A percentile compares a stretch with the other conserved stretches of the same genome.
Conservation (phyloP, 23 red algal genomes). For the Gracilaria caudata region DNA sequence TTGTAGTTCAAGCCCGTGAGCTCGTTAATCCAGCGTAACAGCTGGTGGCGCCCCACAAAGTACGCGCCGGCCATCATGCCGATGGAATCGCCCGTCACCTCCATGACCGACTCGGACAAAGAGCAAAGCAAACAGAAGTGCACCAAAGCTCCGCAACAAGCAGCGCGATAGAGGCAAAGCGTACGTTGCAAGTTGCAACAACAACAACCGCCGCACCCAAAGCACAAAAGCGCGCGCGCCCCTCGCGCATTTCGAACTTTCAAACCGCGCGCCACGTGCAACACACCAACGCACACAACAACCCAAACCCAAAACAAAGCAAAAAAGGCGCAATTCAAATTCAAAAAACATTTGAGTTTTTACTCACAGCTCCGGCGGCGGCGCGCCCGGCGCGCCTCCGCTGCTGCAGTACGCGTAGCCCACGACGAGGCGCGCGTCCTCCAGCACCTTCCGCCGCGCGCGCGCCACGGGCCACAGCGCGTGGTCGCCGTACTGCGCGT, state of each 20-base stretch:
- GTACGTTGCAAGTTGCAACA: too few relatives aligned
- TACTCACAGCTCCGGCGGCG: neutral
- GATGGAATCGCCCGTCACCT: slow-evolving; percentile 58
- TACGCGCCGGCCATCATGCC: slow-evolving; percentile 92
- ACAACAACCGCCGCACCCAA: too few relatives aligned
- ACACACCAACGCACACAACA: too few relatives aligned
- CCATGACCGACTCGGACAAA: neutral
- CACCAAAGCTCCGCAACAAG: neutral
- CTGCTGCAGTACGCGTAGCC: slow-evolving; percentile 70
- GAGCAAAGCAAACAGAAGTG: neutral
- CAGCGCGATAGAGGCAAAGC: too few relatives aligned
- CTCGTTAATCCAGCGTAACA: slow-evolving; percentile 94
- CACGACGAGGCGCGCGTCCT: slow-evolving; percentile 56
- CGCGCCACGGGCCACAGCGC: slow-evolving; percentile 60
- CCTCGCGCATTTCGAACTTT: neutral
- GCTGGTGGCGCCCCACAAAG: slow-evolving; percentile 75
- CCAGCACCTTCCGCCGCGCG: slow-evolving; percentile 51
- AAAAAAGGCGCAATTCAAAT: neutral
- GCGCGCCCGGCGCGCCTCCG: neutral
- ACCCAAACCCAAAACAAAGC: too few relatives aligned
- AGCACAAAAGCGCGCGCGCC: too few relatives aligned
- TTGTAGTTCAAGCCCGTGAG: slow-evolving; percentile 80
- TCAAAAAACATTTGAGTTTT: neutral
- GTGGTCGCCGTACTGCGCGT: slow-evolving; percentile 57
- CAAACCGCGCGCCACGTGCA: too few relatives aligned